phyloP scores from a whole-genome alignment of 2,329 filamentous ascomycete genomes.

The Volutella citrinella region DNA sequence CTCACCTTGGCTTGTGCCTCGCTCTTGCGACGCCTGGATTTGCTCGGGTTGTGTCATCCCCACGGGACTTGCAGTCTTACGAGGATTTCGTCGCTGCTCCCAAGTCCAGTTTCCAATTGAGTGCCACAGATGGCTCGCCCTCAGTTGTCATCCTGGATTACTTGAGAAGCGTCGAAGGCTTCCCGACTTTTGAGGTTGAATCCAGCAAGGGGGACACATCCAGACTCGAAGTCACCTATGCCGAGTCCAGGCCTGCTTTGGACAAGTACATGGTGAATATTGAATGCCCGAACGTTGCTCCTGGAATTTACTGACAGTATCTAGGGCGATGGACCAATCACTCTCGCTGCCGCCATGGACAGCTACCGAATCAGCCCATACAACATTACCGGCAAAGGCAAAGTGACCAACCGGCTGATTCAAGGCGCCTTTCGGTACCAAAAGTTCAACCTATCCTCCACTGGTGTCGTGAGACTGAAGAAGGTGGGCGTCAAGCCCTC shows the following conservation, averaged over 20 bases:
- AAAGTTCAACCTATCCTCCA: constrained; percentile 32
- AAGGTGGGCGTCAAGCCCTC: constrained; percentile 26
- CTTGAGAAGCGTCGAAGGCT: constrained; percentile 2
- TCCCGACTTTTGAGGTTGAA: constrained; percentile 2
- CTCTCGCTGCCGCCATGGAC: constrained; percentile 34
- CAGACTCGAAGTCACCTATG: constrained; percentile 3
- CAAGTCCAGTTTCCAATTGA: too few relatives aligned
- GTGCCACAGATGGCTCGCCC: too few relatives aligned
- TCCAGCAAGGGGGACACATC: constrained; percentile 1
- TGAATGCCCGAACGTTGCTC: not conserved
- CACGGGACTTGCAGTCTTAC: too few relatives aligned
- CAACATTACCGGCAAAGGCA: constrained; percentile 24
- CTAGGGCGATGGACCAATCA: constrained; percentile 27
- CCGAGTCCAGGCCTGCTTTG: constrained; percentile 1
- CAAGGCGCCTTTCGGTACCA: constrained; percentile 36
- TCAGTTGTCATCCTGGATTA: constrained; percentile 6
- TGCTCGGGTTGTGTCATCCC: too few relatives aligned
- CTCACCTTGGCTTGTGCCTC: too few relatives aligned
- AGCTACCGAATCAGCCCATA: constrained; percentile 33
- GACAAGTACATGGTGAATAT: constrained; percentile 4
- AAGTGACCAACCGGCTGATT: constrained; percentile 31
- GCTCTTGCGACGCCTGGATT: too few relatives aligned
- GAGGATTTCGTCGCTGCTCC: too few relatives aligned
- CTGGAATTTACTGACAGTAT: not conserved
- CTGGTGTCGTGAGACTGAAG: constrained; percentile 23